Percentiles rank a stretch among this genome's conserved stretches.
Evolutionary conservation across 106 monocot genomes (phyloP).

Genomic region (Platanthera guangdongensis): DNA sequence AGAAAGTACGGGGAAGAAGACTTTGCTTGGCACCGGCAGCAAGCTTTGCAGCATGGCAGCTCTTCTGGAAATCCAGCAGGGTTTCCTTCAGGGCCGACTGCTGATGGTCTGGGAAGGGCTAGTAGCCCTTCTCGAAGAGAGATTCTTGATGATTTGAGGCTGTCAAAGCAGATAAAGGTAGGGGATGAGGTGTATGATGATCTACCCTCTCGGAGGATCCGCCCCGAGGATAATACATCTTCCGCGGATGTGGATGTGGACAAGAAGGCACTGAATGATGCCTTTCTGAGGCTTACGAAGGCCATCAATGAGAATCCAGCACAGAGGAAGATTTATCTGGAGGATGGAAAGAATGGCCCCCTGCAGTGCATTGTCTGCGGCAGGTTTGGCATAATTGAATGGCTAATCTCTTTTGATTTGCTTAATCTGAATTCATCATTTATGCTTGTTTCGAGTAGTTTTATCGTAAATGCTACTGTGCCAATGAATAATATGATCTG

Average conservation of each 20-base stretch:
- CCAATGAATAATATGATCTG: not conserved
- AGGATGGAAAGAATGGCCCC: constrained; percentile 50
- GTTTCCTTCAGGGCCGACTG: constrained; percentile 8
- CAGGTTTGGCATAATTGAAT: constrained; percentile 54
- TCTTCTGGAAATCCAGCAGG: constrained; percentile 11
- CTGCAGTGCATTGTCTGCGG: constrained; percentile 72
- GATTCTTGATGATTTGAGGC: constrained; percentile 19
- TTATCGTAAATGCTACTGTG: not conserved
- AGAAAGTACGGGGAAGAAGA: constrained; percentile 61
- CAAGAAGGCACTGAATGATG: constrained; percentile 47
- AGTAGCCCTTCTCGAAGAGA: constrained; percentile 18
- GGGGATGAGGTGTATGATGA: constrained; percentile 27
- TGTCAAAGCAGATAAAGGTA: constrained; percentile 43
- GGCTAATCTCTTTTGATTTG: not conserved
- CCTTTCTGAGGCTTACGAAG: constrained; percentile 73
- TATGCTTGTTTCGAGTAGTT: not conserved
- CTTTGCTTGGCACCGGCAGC: constrained; percentile 40
- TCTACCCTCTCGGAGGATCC: constrained; percentile 7
- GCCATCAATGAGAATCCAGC: constrained; percentile 45
- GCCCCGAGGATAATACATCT: constrained; percentile 6
- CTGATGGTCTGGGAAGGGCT: not conserved
- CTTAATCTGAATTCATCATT: not conserved
- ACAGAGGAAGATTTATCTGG: constrained; percentile 46
- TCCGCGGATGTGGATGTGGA: constrained; percentile 33
- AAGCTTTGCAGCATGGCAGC: constrained; percentile 34